phyloP scores from a whole-genome alignment of 192 early-diverging fungal species.

The Jimgerdemannia flammicorona region DNA sequence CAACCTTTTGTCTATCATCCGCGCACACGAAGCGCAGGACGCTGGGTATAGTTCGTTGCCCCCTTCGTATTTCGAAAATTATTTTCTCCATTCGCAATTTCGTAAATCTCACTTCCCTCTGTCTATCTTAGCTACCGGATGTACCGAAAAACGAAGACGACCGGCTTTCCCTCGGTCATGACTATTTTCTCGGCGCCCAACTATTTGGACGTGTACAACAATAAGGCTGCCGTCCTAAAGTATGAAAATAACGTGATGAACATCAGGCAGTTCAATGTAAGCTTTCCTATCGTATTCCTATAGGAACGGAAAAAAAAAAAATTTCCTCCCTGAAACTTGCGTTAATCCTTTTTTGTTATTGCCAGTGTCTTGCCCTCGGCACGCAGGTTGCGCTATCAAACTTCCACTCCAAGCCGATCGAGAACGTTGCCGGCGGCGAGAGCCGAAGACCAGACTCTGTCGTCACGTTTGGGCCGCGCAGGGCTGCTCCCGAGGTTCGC shows the following conservation, averaged over 20 bases:
- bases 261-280: constrained; percentile 80
- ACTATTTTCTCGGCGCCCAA: constrained; percentile 98
- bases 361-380: too few species aligned
- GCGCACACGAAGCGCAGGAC: constrained; percentile 97
- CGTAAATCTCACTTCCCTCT: neutral
- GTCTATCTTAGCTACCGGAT: constrained; percentile 66
- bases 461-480: too few species aligned
- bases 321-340: too few species aligned
- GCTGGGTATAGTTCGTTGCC: constrained; percentile 59
- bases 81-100: neutral
- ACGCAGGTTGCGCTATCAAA: too few species aligned
- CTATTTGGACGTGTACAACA: constrained; percentile 97
- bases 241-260: constrained; percentile 99
- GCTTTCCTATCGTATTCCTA: neutral
- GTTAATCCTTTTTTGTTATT: too few species aligned
- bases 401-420: too few species aligned
- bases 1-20: constrained; percentile 90
- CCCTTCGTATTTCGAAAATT: constrained; percentile 16
- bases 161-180: constrained; percentile 94
- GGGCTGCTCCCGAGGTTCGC: too few species aligned
- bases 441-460: too few species aligned
- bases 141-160: constrained; percentile 92
- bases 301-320: too few species aligned
- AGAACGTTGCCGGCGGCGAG: too few species aligned
- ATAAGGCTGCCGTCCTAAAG: constrained; percentile 97